Evolutionary conservation across 768 basidiomycete species (phyloP).

Genomic region (Auriscalpium vulgare): DNA sequence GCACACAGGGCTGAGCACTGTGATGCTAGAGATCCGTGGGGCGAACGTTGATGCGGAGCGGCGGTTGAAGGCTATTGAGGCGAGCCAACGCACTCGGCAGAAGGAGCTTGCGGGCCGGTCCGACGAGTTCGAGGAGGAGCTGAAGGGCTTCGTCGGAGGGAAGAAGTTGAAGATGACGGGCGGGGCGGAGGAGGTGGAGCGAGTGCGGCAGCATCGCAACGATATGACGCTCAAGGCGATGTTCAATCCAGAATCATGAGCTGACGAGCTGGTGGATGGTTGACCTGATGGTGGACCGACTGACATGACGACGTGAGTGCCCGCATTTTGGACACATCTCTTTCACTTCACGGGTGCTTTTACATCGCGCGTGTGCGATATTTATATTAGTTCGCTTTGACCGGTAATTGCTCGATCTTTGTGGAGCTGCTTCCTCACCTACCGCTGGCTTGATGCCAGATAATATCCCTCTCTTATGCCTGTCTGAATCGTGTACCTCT

Average conservation of each 20-base stretch:
- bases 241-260: slow-evolving; percentile 37
- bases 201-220: slow-evolving; percentile 77
- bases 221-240: slow-evolving; percentile 85
- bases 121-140: slow-evolving; percentile 81
- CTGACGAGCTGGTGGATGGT: background rate
- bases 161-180: slow-evolving; percentile 95
- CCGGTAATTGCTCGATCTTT: background rate
- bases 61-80: slow-evolving; percentile 88
- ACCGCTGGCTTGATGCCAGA: no score
- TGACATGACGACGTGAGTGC: background rate
- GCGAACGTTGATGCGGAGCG: slow-evolving; percentile 74
- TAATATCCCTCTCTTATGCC: no score
- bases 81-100: slow-evolving; percentile 73
- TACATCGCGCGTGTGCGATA: background rate
- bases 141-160: slow-evolving; percentile 77
- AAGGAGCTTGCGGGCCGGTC: slow-evolving; percentile 62
- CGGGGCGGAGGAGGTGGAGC: slow-evolving; percentile 85
- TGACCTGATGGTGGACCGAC: background rate
- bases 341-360: background rate
- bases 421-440: background rate
- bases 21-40: slow-evolving; percentile 87
- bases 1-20: slow-evolving; percentile 57
- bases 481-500: no score
- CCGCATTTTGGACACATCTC: background rate
- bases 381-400: background rate